Evolutionary conservation across 495 filamentous ascomycete genomes (phyloP), one percentile per base, ranked within the genome.

Genomic region (Trichodelitschia bisporula): DNA sequence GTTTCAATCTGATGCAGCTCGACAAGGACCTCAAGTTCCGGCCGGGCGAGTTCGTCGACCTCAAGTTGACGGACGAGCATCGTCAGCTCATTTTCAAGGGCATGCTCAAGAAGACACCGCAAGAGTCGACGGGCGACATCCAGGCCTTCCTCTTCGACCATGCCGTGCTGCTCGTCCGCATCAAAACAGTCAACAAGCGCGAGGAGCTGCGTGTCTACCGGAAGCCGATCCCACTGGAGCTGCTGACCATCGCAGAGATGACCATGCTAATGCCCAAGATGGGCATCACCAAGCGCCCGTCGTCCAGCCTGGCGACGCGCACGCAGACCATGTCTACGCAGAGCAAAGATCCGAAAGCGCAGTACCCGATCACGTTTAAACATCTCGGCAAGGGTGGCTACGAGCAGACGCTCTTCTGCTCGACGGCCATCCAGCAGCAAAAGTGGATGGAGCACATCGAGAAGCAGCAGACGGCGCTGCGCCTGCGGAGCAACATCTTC

Each of bases 361-460:
- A 61, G 4, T 80, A 76, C 50, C 89, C 89, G 1, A 86, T 99
- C 41, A 95, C 83, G n/a, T 95, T 99, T 60, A 67, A 73, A 31
- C 89, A 95, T 59, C 64, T 99, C 16, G 89, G 89, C n/a, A 89
- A 83, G 46, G 80, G 78, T 32, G 83, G 83, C 21, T 95, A 91
- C 48, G 89, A 91, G 43, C 59, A 75, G 38, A 83, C 83, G n/a
- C 59, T 99, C 1, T 95, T 73, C 49, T 82, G 78, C 16, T 62
- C 68, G 14, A 79, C 71, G 28, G 72, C 72, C 34, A 72, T 74
- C 15, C 72, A 73, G 13, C 61, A 83, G 35, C 66, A 75, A 42
- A 95, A 95, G 52, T 95, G 89, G 69, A 78, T 99, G 42, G 84
- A 95, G 54, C 66, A 76, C 42, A 91, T 99, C 39, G 82, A 91